Conservation (phyloP, 106 monocot genomes). For the Phalaenopsis aphrodite region DNA sequence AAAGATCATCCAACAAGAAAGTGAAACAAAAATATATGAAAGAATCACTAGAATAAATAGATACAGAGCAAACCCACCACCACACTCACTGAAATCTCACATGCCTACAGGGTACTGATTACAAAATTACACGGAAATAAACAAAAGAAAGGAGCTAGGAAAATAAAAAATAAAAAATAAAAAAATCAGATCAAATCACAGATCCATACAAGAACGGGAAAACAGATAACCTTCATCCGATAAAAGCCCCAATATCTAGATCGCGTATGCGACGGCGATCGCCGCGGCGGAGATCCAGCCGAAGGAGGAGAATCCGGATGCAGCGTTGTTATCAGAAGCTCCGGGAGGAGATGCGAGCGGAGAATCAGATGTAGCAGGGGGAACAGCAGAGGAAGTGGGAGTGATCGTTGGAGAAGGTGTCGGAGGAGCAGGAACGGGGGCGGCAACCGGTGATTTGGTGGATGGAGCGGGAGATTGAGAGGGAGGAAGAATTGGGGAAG, state of each 20-base stretch:
- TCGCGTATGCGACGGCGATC: slow-evolving; percentile 4
- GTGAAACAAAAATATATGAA: neutral
- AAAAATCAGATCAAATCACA: neutral
- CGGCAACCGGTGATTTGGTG: neutral
- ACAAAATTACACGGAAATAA: neutral
- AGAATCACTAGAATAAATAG: slow-evolving; percentile 1
- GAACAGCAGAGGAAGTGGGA: neutral
- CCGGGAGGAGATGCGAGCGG: neutral
- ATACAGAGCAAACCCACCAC: neutral
- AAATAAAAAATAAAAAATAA: neutral
- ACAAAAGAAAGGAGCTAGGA: neutral
- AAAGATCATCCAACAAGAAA: too few species aligned
- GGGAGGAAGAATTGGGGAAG: neutral
- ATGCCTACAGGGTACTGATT: neutral
- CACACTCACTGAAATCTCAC: neutral
- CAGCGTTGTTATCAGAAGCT: slow-evolving; percentile 1
- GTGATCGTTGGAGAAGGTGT: neutral
- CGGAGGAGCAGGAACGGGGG: neutral
- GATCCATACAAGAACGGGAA: neutral
- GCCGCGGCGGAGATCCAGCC: slow-evolving; percentile 5
- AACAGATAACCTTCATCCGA: neutral
- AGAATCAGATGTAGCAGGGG: neutral
- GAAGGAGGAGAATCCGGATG: neutral
- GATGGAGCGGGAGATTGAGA: neutral
- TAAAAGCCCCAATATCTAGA: neutral